These are phyloP conservation scores for Phaeodactylum tricornutum DNA, from an alignment of 108 stramenopile genomes.

Conservation along the genomic window DNA sequence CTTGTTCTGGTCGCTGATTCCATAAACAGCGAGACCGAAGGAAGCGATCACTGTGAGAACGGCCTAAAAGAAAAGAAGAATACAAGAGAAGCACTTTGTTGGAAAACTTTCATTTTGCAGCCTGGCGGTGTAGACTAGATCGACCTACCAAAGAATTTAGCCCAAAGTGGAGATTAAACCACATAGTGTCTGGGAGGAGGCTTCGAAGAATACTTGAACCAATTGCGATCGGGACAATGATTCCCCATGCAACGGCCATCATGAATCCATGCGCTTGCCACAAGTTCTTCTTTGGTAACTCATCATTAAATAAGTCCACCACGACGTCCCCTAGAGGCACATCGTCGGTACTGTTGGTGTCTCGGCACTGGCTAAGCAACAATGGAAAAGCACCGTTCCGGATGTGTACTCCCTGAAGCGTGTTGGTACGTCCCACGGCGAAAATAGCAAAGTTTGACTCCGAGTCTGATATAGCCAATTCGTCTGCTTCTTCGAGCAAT, in stretches of 20 bases:
- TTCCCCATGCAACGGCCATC: constrained; percentile 55
- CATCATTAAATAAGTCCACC: background rate
- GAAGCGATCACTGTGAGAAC: constrained; percentile 20
- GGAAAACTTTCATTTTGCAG: too few species aligned
- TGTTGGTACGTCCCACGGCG: constrained; percentile 28
- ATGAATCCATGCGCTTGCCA: constrained; percentile 60
- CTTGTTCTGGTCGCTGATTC: constrained; percentile 10
- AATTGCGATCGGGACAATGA: constrained; percentile 49
- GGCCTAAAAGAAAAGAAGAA: too few species aligned
- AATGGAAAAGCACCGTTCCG: constrained; percentile 9
- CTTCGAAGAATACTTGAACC: constrained; percentile 33
- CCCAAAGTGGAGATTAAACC: constrained; percentile 32
- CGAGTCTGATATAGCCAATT: constrained; percentile 22
- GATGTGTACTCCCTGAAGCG: constrained; percentile 26
- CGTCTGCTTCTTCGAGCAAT: constrained; percentile 33
- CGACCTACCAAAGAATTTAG: constrained; percentile 25
- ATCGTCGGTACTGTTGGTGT: background rate
- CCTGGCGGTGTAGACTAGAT: too few species aligned
- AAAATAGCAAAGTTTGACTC: constrained; percentile 31
- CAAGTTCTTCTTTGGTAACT: constrained; percentile 5
- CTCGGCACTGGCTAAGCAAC: background rate
- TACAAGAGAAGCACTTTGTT: too few species aligned
- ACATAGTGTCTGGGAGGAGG: constrained; percentile 16
- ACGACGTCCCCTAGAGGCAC: background rate
- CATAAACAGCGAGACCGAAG: constrained; percentile 32